Conservation (phyloP, 352 stramenopile species). For the Phytophthora sp. region DNA sequence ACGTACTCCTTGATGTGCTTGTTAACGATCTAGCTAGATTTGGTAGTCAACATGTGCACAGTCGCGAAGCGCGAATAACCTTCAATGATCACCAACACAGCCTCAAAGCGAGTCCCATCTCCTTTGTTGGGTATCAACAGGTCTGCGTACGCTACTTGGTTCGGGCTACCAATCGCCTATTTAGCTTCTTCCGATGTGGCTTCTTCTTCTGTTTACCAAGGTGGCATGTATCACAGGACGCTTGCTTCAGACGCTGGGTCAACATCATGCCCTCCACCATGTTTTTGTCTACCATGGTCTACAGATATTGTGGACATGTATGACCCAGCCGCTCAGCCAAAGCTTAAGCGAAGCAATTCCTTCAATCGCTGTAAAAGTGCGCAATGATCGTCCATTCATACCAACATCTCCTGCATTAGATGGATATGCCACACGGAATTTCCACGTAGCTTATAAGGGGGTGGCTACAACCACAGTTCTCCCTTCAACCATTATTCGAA, state of each 20-base stretch:
- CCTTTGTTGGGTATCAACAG: background rate
- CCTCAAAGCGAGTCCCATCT: slow-evolving; percentile 1
- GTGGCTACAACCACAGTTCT: background rate
- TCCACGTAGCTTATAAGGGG: background rate
- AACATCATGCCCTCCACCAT: slow-evolving; percentile 1
- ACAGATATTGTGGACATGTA: slow-evolving; percentile 3
- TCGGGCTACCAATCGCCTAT: background rate
- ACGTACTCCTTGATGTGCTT: slow-evolving; percentile 4
- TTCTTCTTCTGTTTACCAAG: background rate
- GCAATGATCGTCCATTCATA: background rate
- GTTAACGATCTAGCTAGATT: slow-evolving; percentile 1
- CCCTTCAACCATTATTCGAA: background rate
- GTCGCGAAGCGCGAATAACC: slow-evolving; percentile 7
- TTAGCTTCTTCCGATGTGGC: background rate
- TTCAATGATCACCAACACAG: slow-evolving; percentile 1
- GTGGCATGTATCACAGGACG: background rate
- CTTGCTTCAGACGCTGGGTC: slow-evolving; percentile 1
- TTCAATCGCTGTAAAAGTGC: background rate
- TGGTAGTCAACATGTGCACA: background rate
- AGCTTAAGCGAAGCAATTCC: background rate
- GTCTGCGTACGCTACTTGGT: slow-evolving; percentile 10
- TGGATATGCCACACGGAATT: background rate
- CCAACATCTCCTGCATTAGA: background rate
- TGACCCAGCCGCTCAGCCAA: background rate
- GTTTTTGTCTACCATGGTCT: background rate